phyloP scores from a whole-genome alignment of 2,329 filamentous ascomycete genomes.

The Ceratocystis cubensis region DNA sequence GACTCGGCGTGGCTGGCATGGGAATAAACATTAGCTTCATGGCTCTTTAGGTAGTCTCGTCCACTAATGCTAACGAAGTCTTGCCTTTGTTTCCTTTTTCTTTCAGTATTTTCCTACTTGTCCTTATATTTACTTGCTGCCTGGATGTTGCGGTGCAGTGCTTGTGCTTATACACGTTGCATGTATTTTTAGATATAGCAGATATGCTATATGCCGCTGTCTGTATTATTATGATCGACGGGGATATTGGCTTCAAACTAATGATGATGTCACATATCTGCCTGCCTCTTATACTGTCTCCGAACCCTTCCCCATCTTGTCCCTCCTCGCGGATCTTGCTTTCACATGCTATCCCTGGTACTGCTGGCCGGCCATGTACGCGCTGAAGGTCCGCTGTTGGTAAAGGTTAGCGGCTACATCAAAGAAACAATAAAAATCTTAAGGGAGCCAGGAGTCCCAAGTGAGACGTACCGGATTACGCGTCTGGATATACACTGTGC shows the following conservation, averaged over 20 bases:
- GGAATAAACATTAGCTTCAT: too few species aligned
- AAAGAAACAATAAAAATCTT: background rate
- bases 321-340: background rate
- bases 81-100: background rate
- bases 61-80: too few species aligned
- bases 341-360: slow-evolving; percentile 25
- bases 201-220: background rate
- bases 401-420: background rate
- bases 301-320: background rate
- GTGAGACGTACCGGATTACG: slow-evolving; percentile 55
- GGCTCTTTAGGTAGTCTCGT: too few species aligned
- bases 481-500: slow-evolving; percentile 85
- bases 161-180: background rate
- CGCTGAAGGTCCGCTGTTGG: slow-evolving; percentile 38
- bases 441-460: background rate
- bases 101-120: background rate
- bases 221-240: background rate
- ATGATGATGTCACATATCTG: background rate
- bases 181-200: background rate
- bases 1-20: too few species aligned
- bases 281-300: background rate
- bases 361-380: slow-evolving; percentile 39
- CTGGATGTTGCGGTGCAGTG: background rate
- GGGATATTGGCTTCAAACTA: background rate
- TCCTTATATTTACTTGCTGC: background rate